These are phyloP conservation scores for Plasmodium inui DNA, from an alignment of 169 alveolate genomes.

Conservation along the genomic window DNA sequence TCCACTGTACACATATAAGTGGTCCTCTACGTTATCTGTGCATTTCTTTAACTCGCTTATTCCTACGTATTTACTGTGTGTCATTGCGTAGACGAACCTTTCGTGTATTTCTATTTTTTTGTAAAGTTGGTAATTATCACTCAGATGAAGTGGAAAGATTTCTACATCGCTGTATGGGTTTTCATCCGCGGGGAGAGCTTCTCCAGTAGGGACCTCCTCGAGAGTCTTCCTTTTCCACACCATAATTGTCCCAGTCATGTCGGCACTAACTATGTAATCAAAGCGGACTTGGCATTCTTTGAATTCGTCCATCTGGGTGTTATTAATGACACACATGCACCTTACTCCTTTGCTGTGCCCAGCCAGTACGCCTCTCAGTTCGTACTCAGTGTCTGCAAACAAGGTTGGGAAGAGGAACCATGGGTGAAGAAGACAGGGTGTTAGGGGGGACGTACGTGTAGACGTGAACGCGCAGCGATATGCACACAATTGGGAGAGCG, in stretches of 20 bases:
- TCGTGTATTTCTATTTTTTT: slow-evolving; percentile 66
- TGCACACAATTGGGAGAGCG: not conserved
- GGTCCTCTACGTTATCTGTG: not conserved
- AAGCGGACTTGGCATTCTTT: slow-evolving; percentile 7
- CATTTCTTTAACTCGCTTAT: slow-evolving; percentile 30
- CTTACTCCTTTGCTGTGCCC: slow-evolving; percentile 67
- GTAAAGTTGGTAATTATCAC: slow-evolving; percentile 33
- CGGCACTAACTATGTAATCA: slow-evolving; percentile 58
- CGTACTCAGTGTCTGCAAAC: slow-evolving; percentile 16
- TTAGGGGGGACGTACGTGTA: not conserved
- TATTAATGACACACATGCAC: slow-evolving; percentile 23
- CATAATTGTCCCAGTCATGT: slow-evolving; percentile 26
- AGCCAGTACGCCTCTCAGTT: slow-evolving; percentile 23
- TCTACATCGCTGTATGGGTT: not conserved
- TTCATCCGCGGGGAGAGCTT: not conserved
- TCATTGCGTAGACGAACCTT: slow-evolving; percentile 34
- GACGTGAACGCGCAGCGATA: not conserved
- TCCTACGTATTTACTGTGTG: slow-evolving; percentile 55
- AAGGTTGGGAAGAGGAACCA: not conserved
- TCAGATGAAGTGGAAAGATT: not conserved
- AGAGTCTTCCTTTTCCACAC: slow-evolving; percentile 27
- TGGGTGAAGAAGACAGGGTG: not conserved
- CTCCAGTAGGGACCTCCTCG: not conserved
- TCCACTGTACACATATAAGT: slow-evolving; percentile 62
- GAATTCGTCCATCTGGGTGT: slow-evolving; percentile 2